Conservation (phyloP, 1,284 basidiomycete species). For the Apiotrichum sp. region DNA sequence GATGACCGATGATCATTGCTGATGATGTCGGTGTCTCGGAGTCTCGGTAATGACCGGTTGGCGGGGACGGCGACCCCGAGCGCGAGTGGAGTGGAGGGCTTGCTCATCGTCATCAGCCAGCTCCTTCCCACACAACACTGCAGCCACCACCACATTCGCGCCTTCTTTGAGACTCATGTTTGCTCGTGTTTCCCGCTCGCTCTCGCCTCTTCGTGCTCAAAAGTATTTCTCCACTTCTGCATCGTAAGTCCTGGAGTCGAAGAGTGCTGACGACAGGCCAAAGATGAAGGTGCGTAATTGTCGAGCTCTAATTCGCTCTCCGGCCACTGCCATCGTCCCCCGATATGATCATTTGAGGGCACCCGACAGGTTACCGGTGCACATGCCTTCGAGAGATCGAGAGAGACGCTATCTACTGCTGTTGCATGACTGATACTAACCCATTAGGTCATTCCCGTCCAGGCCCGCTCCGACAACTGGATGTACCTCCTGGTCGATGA, state of each 20-base stretch:
- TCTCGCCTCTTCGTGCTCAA: not conserved
- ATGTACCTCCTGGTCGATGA: slow-evolving; percentile 80
- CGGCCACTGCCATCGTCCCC: not conserved
- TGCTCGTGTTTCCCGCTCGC: not conserved
- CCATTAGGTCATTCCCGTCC: slow-evolving; percentile 61
- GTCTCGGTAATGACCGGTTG: no score
- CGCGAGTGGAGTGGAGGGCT: no score
- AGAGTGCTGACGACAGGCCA: not conserved
- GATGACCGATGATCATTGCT: no score
- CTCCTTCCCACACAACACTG: no score
- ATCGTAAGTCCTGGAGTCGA: not conserved
- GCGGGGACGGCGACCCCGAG: no score
- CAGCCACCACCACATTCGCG: not conserved
- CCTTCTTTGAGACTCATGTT: not conserved
- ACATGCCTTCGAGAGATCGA: no score
- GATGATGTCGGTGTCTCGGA: no score
- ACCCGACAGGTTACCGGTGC: no score
- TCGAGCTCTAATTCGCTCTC: not conserved
- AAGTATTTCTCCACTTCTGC: not conserved
- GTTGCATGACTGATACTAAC: not conserved
- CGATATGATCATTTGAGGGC: no score
- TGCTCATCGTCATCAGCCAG: no score
- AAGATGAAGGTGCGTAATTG: slow-evolving; percentile 4
- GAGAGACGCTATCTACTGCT: not conserved
- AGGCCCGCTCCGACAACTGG: slow-evolving; percentile 77